These are phyloP conservation scores for Akanthomyces lecanii DNA, from an alignment of 2,329 filamentous ascomycete species.

Conservation along the genomic window DNA sequence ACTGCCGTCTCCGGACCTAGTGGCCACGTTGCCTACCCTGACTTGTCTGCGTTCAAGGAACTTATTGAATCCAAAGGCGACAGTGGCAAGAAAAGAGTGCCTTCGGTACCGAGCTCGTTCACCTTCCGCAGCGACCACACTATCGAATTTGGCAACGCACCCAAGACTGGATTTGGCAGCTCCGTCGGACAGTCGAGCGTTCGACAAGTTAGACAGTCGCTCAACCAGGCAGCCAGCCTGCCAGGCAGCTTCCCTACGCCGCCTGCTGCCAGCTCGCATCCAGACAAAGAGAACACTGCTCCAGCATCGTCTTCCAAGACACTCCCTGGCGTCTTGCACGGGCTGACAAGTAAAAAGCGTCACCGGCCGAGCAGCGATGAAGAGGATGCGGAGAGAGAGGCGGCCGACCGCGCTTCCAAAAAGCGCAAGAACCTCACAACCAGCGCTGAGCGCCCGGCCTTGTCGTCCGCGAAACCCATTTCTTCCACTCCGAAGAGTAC, in stretches of 20 bases:
- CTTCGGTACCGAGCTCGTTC: conserved; percentile 53
- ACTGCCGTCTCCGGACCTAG: conserved; percentile 21
- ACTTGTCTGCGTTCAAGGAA: conserved; percentile 42
- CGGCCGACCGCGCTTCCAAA: conserved; percentile 50
- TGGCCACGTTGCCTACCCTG: conserved; percentile 47
- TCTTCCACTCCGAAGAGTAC: conserved; percentile 31
- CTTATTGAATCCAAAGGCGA: conserved; percentile 27
- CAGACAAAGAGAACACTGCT: conserved; percentile 54
- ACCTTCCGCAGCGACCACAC: conserved; percentile 64
- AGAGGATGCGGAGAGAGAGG: conserved; percentile 49
- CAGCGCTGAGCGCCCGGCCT: conserved; percentile 47
- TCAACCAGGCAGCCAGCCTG: conserved; percentile 42
- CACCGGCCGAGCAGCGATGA: conserved; percentile 54
- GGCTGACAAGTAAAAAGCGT: conserved; percentile 63
- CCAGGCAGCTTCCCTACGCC: conserved; percentile 52
- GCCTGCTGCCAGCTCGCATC: conserved; percentile 30
- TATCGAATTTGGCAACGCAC: conserved; percentile 50
- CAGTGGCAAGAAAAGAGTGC: conserved; percentile 25
- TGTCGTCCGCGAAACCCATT: conserved; percentile 46
- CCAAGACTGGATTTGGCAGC: conserved; percentile 51
- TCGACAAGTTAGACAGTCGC: conserved; percentile 54
- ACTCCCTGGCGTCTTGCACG: conserved; percentile 52
- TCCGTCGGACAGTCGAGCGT: conserved; percentile 57
- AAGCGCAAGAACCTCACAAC: conserved; percentile 49
- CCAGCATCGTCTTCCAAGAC: conserved; percentile 32